Evolutionary conservation across 495 filamentous ascomycete species (phyloP), one percentile per base, ranked within the genome.

Genomic region (Penicillium ochrochloron): DNA sequence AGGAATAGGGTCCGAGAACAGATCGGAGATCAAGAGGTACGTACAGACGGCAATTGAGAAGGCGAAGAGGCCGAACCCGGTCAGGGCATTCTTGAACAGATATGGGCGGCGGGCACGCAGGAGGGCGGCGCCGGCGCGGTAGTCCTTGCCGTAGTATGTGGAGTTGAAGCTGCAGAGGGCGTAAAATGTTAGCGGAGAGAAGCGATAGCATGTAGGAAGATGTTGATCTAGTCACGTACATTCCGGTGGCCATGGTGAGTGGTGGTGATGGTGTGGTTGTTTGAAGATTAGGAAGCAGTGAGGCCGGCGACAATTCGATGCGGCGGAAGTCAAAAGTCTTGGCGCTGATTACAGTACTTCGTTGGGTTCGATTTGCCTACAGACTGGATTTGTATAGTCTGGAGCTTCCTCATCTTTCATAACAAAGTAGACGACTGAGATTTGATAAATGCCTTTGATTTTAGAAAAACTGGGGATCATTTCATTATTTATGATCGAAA

Each of bases 41-140:
- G 62, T 82, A 98, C 95, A 99, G 67, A 99, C 87, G 50, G 86
- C 84, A 52, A 92, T 80, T 31, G 88, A 86, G 67, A 97, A 89
- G 5, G 78, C 84, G 65, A 88, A 83, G 29, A 97, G 82, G 14
- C 76, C 84, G 10, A 88, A 58, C 12, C 94, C 96, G 21, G 91
- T 91, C 51, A 92, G 39, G 27, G 87, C 81, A 76, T 99, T 98
- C 83, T 90, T 94, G 78, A 97, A 78, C 17, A 99, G 87, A 77
- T 93, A 98, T 53, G 96, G 95, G 67, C 89, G 86, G 62, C 95
- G 89, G 59, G 95, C 96, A 59, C 95, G 90, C 71, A 96, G 88
- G 62, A 99, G 88, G 25, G 95, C 90, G 27, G 91, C 86, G 33
- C 88, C 88, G 75, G 93, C 92, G 66, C 88, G 87, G 78, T 90